Evolutionary conservation across 495 filamentous ascomycete species (phyloP).

Genomic region (Podospora australis): DNA sequence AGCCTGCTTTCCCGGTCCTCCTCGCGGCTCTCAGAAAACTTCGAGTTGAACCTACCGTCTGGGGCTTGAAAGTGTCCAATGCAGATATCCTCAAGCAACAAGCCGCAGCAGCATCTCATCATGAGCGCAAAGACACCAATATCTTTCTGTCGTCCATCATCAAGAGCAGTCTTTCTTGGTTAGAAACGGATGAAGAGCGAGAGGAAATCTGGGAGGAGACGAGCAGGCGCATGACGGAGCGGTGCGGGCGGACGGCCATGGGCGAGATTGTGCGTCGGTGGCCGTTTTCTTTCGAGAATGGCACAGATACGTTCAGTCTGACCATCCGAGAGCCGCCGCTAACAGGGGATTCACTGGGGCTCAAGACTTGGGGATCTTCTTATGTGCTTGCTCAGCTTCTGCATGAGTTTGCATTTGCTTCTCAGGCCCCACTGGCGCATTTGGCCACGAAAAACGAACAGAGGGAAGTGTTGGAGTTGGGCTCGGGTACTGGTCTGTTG

Average conservation of each 20-base stretch:
- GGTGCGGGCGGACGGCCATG: conserved; percentile 78
- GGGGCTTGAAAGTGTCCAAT: conserved; percentile 26
- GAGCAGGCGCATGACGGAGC: conserved; percentile 68
- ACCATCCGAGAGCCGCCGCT: conserved; percentile 78
- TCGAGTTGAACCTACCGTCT: conserved; percentile 35
- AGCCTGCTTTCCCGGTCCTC: conserved; percentile 33
- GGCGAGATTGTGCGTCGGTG: conserved; percentile 71
- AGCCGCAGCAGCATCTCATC: conserved; percentile 8
- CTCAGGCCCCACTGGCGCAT: conserved; percentile 33
- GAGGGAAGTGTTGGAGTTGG: conserved; percentile 50
- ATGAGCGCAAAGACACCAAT: conserved; percentile 36
- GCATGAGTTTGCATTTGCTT: conserved; percentile 26
- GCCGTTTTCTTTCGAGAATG: conserved; percentile 48
- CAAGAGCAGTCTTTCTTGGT: conserved; percentile 66
- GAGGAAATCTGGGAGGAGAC: conserved; percentile 78
- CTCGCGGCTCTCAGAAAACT: conserved; percentile 32
- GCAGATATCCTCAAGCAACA: conserved; percentile 28
- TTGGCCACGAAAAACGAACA: conserved; percentile 21
- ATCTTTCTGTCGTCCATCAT: conserved; percentile 72
- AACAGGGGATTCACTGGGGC: conserved; percentile 78
- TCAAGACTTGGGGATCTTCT: conserved; percentile 89
- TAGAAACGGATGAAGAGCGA: conserved; percentile 59
- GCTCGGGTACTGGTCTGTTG: conserved; percentile 59
- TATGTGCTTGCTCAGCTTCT: conserved; percentile 79
- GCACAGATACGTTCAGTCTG: conserved; percentile 44